phyloP scores from a whole-genome alignment of 2,329 filamentous ascomycete species.

The Pseudonectria foliicola region DNA sequence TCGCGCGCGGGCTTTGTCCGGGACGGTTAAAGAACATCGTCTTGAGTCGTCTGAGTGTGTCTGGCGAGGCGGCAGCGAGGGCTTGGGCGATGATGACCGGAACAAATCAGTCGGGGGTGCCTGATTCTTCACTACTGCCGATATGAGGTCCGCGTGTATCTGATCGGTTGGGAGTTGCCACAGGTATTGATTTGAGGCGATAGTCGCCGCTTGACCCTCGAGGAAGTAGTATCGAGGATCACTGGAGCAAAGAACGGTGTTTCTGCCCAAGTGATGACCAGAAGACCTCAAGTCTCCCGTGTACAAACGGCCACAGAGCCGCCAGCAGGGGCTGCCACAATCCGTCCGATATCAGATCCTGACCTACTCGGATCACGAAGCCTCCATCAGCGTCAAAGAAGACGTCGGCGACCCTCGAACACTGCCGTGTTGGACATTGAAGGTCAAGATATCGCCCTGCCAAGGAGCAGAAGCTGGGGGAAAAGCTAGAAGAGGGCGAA shows the following conservation, averaged over 20 bases:
- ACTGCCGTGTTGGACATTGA: constrained; percentile 1
- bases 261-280: constrained; percentile 5
- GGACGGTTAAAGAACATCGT: too few species aligned
- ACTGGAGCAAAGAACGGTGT: constrained; percentile 7
- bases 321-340: constrained; percentile 1
- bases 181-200: constrained; percentile 1
- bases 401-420: constrained; percentile 1
- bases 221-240: constrained; percentile 5
- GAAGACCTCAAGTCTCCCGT: constrained; percentile 1
- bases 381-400: constrained; percentile 7
- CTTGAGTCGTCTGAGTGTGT: neutral
- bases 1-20: constrained; percentile 1
- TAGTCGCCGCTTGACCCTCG: neutral
- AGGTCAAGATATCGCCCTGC: constrained; percentile 1
- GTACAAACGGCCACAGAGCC: constrained; percentile 1
- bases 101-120: neutral
- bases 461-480: constrained; percentile 3
- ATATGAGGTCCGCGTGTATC: constrained; percentile 1
- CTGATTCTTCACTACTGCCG: constrained; percentile 1
- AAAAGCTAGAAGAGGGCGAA: constrained; percentile 6
- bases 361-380: constrained; percentile 2
- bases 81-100: neutral
- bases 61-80: neutral
- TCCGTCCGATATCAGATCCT: neutral
- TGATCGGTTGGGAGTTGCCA: constrained; percentile 3